phyloP scores from a whole-genome alignment of 192 early-diverging fungal genomes.

The Coemansia sp. region DNA sequence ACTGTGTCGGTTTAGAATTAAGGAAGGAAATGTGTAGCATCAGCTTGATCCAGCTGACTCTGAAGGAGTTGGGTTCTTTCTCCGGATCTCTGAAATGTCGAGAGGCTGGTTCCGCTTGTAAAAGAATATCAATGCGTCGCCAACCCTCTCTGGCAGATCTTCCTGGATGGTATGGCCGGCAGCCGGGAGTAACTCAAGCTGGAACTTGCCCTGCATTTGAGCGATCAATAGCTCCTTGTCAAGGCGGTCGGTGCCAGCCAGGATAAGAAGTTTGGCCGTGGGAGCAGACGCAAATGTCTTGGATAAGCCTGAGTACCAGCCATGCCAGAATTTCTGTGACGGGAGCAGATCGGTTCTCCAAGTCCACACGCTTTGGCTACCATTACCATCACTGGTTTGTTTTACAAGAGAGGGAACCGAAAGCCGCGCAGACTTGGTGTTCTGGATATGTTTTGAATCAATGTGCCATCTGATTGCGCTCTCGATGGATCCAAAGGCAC shows the following conservation, averaged over 20 bases:
- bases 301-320: conserved; percentile 64
- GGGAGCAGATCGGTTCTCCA: conserved; percentile 62
- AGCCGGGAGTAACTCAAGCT: conserved; percentile 66
- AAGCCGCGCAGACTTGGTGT: conserved; percentile 65
- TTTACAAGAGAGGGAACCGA: conserved; percentile 68
- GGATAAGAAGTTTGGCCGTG: conserved; percentile 64
- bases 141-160: conserved; percentile 64
- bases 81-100: conserved; percentile 26
- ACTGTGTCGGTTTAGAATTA: too few relatives aligned
- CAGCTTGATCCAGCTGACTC: neutral
- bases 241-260: conserved; percentile 74
- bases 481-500: conserved; percentile 22
- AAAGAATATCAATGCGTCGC: conserved; percentile 60
- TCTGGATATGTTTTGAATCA: conserved; percentile 63
- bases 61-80: neutral
- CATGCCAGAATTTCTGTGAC: conserved; percentile 69
- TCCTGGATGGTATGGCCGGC: conserved; percentile 75
- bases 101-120: conserved; percentile 68
- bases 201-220: conserved; percentile 86
- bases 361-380: conserved; percentile 52
- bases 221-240: conserved; percentile 76
- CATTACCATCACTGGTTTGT: conserved; percentile 13
- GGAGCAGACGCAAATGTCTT: conserved; percentile 64
- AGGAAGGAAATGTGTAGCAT: neutral
- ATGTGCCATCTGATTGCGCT: conserved; percentile 55